Evolutionary conservation across 2,329 filamentous ascomycete genomes (phyloP).

Genomic region (Alternaria gaisen): DNA sequence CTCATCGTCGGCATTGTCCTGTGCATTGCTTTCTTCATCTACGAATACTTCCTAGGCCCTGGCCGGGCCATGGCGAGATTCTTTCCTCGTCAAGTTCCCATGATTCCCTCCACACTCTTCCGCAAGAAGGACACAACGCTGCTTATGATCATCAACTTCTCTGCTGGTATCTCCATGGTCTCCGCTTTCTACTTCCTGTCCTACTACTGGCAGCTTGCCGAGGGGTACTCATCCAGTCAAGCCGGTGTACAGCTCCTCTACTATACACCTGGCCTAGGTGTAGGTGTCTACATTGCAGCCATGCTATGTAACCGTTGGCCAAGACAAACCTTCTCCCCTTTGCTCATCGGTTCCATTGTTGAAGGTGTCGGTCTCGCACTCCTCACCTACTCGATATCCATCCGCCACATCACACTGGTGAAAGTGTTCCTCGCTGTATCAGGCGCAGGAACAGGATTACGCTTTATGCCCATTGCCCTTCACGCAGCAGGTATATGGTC

Average conservation of each 20-base stretch:
- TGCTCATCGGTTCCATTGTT: conserved; percentile 59
- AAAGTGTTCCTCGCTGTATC: conserved; percentile 73
- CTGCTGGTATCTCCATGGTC: conserved; percentile 64
- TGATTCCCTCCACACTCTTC: conserved; percentile 71
- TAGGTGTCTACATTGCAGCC: conserved; percentile 66
- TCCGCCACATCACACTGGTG: conserved; percentile 59
- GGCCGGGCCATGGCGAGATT: conserved; percentile 57
- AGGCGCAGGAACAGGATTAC: conserved; percentile 69
- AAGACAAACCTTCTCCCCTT: conserved; percentile 67
- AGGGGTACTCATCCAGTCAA: conserved; percentile 59
- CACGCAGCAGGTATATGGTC: conserved; percentile 72
- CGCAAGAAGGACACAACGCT: conserved; percentile 66
- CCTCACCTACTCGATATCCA: conserved; percentile 65
- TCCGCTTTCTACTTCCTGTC: conserved; percentile 73
- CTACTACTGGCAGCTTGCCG: conserved; percentile 72
- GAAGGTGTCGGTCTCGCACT: conserved; percentile 68
- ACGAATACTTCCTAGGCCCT: conserved; percentile 64
- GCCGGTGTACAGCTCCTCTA: conserved; percentile 64
- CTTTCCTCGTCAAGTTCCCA: conserved; percentile 66
- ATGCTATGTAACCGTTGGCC: conserved; percentile 69
- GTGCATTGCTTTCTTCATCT: conserved; percentile 60
- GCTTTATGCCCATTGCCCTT: conserved; percentile 71
- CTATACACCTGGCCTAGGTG: conserved; percentile 70
- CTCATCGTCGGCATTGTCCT: conserved; percentile 61
- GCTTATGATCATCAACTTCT: conserved; percentile 70